Evolutionary conservation across 768 basidiomycete species (phyloP), one percentile per base, ranked within the genome.

Genomic region (Chalciporus sphaerocephalus): DNA sequence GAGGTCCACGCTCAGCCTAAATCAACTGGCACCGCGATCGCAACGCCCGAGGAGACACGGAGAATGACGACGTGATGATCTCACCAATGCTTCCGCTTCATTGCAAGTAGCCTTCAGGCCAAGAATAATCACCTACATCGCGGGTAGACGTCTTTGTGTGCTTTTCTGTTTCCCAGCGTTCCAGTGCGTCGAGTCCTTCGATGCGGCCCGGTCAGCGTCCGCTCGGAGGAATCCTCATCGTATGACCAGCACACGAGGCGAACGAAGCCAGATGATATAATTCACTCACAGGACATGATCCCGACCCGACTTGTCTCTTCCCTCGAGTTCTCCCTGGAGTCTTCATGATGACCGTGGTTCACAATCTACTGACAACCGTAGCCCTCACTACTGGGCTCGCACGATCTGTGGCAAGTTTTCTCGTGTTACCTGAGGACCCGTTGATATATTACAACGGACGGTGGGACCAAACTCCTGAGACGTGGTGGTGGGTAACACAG

Each of bases 401-500:
- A 7, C 13, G 28, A 28, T 28, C 28, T 28, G 28, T 5, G 1
- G 28, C 28, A 10, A 28, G 13, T 13, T 28, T 28, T 10, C 13
- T 28, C 5, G 28, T 28, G 5, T 13, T 28, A 5, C 28, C 28
- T 5, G 28, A 28, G 9, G 30, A 32, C 7, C 30, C 30, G 9
- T n/a, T 32, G 30, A 30, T 30, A 30, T 5, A 32, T 5, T 32
- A n/a, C 30, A 32, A 32, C n/a, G 15, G 30, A 5, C 30, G 15
- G n/a, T 32, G 30, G 30, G 30, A 32, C 30, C n/a, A 32, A 6
- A n/a, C 15, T 5, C 30, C 71, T 5, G 76, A 76, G 36, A 78
- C 76, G 6, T 81, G 78, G 76, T 80, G 80, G 78, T 48, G n/a
- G 27, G 20, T 12, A 22, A 8, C 11, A 33, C 10, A 13, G 28